Conservation (phyloP, 495 filamentous ascomycete genomes). For the Chaetomium tenue region DNA sequence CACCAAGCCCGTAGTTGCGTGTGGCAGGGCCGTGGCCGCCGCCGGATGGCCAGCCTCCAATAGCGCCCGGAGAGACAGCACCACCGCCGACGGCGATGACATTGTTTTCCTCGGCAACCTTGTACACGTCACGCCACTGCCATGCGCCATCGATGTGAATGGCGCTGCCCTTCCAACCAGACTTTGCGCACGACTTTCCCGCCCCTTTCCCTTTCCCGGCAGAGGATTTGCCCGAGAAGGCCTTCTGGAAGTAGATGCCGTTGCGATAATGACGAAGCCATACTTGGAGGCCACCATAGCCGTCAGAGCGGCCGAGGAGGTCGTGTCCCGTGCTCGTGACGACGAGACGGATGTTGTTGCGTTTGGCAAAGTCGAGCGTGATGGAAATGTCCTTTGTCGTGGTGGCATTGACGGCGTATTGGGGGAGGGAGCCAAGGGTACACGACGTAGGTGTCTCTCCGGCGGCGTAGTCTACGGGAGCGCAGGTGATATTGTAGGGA, state of each 20-base stretch:
- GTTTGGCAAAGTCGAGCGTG: constrained; percentile 53
- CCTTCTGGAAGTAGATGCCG: constrained; percentile 20
- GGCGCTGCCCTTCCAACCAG: constrained; percentile 17
- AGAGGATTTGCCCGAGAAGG: constrained; percentile 7
- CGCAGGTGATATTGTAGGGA: constrained; percentile 24
- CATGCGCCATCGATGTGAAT: constrained; percentile 16
- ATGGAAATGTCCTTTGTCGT: constrained; percentile 46
- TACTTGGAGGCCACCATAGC: constrained; percentile 20
- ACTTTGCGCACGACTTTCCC: constrained; percentile 6
- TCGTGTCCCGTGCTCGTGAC: constrained; percentile 23
- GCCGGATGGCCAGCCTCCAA: constrained; percentile 45
- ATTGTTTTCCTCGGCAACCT: constrained; percentile 23
- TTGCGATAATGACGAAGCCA: constrained; percentile 23
- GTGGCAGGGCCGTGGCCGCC: constrained; percentile 42
- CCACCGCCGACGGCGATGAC: constrained; percentile 37
- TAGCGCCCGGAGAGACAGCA: constrained; percentile 7
- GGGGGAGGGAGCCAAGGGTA: constrained; percentile 38
- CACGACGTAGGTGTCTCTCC: constrained; percentile 8
- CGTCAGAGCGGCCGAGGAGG: constrained; percentile 23
- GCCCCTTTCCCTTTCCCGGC: too few species aligned
- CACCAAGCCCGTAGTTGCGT: constrained; percentile 40
- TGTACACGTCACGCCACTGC: constrained; percentile 20
- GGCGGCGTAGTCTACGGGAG: constrained; percentile 17
- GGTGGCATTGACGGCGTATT: constrained; percentile 52
- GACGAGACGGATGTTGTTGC: constrained; percentile 39